These are phyloP conservation scores for Penicillium sp. DNA, from an alignment of 2,329 filamentous ascomycete genomes.

Conservation along the genomic window DNA sequence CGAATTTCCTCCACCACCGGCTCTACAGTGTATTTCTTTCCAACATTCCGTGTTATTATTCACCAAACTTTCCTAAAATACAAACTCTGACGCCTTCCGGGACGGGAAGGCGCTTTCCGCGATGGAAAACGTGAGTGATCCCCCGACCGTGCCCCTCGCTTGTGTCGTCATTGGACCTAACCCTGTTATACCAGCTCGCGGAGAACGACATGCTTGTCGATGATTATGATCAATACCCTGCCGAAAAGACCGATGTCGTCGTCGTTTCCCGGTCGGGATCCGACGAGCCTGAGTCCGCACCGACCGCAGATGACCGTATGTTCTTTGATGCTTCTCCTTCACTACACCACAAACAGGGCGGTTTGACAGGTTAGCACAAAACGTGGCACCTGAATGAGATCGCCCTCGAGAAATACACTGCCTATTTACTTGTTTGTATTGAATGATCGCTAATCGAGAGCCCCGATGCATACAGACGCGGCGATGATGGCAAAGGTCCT, in stretches of 20 bases:
- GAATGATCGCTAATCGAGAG: slow-evolving; percentile 2
- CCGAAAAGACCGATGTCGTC: slow-evolving; percentile 61
- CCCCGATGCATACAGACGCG: slow-evolving; percentile 58
- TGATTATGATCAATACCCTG: slow-evolving; percentile 54
- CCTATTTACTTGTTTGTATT: background rate
- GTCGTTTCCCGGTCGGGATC: slow-evolving; percentile 61
- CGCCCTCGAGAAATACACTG: background rate
- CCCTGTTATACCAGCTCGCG: slow-evolving; percentile 43
- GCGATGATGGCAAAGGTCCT: slow-evolving; percentile 81
- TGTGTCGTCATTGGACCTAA: slow-evolving; percentile 31
- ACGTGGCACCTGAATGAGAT: background rate
- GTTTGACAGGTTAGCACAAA: background rate
- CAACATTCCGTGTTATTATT: slow-evolving; percentile 6
- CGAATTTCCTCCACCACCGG: slow-evolving; percentile 19
- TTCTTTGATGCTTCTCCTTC: slow-evolving; percentile 12
- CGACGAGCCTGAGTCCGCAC: slow-evolving; percentile 54
- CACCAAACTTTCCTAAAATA: slow-evolving; percentile 11
- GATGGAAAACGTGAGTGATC: slow-evolving; percentile 45
- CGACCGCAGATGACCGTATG: slow-evolving; percentile 59
- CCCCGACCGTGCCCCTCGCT: slow-evolving; percentile 23
- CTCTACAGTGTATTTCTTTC: slow-evolving; percentile 7
- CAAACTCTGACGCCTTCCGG: slow-evolving; percentile 23
- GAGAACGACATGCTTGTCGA: slow-evolving; percentile 64
- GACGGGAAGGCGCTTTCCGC: slow-evolving; percentile 36
- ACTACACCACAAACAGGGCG: background rate